These are phyloP conservation scores for Purpureocillium lavendulum DNA, from an alignment of 2,329 filamentous ascomycete species.

Conservation along the genomic window DNA sequence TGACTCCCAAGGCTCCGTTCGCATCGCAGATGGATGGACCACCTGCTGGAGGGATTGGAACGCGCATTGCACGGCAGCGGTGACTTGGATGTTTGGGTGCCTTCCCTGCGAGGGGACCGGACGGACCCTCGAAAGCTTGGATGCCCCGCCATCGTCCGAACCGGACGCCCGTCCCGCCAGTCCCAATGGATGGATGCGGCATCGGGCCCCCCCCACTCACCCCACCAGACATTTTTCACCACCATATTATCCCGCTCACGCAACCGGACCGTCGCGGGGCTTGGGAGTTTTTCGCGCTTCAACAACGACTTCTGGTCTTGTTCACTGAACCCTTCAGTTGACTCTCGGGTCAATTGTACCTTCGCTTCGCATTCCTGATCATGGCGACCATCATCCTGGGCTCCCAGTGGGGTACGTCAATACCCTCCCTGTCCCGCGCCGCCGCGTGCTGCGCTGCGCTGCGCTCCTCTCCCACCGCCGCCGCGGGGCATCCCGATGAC, in stretches of 20 bases:
- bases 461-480: too few relatives aligned
- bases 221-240: neutral
- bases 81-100: too few relatives aligned
- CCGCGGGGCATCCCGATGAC: conserved; percentile 9
- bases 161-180: too few relatives aligned
- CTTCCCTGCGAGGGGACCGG: too few relatives aligned
- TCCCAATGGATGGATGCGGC: too few relatives aligned
- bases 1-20: too few relatives aligned
- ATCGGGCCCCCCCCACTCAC: neutral
- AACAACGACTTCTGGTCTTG: conserved; percentile 1
- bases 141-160: too few relatives aligned
- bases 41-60: too few relatives aligned
- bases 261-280: neutral
- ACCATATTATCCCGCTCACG: neutral
- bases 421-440: conserved; percentile 3
- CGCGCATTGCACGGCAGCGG: too few relatives aligned
- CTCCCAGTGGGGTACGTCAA: conserved; percentile 28
- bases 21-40: too few relatives aligned
- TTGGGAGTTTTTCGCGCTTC: neutral
- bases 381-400: conserved; percentile 26
- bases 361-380: neutral
- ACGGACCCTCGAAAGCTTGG: too few relatives aligned
- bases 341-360: conserved; percentile 1
- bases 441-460: conserved; percentile 8
- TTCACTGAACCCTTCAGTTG: neutral